A percentile compares a stretch with the other conserved stretches of the same genome.
phyloP scores from a whole-genome alignment of 371 early-diverging fungal species.

The Batkoa obscura region DNA sequence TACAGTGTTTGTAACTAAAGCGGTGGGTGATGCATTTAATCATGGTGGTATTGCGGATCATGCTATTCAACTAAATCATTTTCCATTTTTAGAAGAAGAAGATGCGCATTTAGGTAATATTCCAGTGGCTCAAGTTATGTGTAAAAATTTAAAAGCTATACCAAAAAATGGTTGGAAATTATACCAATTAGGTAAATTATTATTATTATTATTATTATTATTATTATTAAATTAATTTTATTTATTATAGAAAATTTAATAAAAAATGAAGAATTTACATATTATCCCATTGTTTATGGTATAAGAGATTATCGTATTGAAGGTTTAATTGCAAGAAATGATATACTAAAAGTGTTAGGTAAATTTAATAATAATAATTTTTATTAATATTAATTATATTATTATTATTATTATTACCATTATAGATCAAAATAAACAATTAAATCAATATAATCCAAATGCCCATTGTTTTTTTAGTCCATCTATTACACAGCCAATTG shows the following conservation, averaged over 20 bases:
- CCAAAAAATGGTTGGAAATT: slow-evolving; percentile 27
- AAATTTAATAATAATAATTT: slow-evolving; percentile 9
- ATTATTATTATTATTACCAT: background rate
- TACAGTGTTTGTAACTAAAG: slow-evolving; percentile 70
- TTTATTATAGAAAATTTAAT: slow-evolving; percentile 23
- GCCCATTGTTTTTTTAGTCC: slow-evolving; percentile 36
- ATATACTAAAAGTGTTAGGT: slow-evolving; percentile 48
- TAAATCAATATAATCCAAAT: slow-evolving; percentile 24
- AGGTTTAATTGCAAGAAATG: slow-evolving; percentile 62
- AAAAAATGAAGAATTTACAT: slow-evolving; percentile 31
- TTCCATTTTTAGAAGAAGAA: slow-evolving; percentile 78
- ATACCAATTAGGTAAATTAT: slow-evolving; percentile 16
- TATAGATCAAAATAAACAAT: slow-evolving; percentile 24
- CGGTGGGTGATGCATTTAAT: slow-evolving; percentile 66
- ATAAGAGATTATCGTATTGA: slow-evolving; percentile 37
- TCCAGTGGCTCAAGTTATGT: slow-evolving; percentile 41
- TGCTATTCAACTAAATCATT: slow-evolving; percentile 59
- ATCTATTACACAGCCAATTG: background rate
- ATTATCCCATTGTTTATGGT: slow-evolving; percentile 73
- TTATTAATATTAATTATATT: background rate
- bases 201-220: background rate
- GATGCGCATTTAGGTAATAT: slow-evolving; percentile 34
- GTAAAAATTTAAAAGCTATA: slow-evolving; percentile 28
- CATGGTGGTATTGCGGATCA: slow-evolving; percentile 75
- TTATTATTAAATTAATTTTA: background rate